phyloP scores from a whole-genome alignment of 345 rosid species.

The Rubroshorea leprosula region DNA sequence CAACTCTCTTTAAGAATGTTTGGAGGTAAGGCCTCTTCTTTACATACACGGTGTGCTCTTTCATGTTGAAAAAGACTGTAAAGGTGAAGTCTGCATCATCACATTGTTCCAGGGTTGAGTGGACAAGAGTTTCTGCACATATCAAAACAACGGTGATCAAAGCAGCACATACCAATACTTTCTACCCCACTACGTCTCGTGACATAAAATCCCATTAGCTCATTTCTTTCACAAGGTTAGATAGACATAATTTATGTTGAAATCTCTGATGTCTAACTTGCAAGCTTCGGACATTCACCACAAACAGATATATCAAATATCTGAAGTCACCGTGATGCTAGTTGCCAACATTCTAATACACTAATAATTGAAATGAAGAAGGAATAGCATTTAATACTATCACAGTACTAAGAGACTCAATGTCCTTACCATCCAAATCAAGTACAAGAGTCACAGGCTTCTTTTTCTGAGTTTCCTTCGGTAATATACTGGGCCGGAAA shows the following conservation, averaged over 20 bases:
- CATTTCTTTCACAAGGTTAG: too few species aligned
- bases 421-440: constrained; percentile 85
- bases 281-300: too few species aligned
- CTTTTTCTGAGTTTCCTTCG: constrained; percentile 42
- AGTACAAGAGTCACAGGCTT: constrained; percentile 75
- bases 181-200: too few species aligned
- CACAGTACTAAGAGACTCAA: background rate
- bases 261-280: too few species aligned
- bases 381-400: background rate
- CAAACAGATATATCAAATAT: too few species aligned
- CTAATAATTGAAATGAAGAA: background rate
- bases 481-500: constrained; percentile 34
- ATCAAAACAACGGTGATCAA: constrained; percentile 8
- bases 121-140: constrained; percentile 85
- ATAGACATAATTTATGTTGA: too few species aligned
- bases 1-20: constrained; percentile 78
- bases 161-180: background rate
- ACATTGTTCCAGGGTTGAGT: constrained; percentile 75
- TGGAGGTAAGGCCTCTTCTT: constrained; percentile 80
- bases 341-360: background rate
- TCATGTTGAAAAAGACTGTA: constrained; percentile 77
- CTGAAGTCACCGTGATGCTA: too few species aligned
- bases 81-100: constrained; percentile 79
- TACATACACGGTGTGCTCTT: constrained; percentile 81
- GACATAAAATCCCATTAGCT: too few species aligned